phyloP scores from a whole-genome alignment of 1,284 basidiomycete genomes.

The Boletellus sp. region DNA sequence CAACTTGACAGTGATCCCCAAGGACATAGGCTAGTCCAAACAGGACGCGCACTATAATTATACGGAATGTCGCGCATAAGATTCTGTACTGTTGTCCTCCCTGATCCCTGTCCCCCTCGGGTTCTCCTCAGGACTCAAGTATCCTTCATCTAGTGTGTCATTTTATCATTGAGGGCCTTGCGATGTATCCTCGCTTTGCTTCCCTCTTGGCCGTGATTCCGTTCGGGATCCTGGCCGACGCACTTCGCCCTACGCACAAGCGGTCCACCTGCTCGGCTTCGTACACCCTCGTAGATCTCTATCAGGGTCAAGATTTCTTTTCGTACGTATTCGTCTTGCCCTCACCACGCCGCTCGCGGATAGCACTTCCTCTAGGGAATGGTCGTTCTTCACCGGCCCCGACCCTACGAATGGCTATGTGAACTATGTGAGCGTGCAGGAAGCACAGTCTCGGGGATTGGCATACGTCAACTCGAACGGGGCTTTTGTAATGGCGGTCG shows the following conservation, averaged over 20 bases:
- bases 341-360: not conserved
- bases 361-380: conserved; percentile 41
- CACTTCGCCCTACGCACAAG: not conserved
- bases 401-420: conserved; percentile 71
- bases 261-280: too few relatives aligned
- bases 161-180: not conserved
- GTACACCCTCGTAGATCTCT: conserved; percentile 16
- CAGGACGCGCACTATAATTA: too few relatives aligned
- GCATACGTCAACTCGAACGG: conserved; percentile 52
- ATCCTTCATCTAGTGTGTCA: not conserved
- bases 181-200: conserved; percentile 5
- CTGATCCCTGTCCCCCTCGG: not conserved
- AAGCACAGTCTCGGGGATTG: conserved; percentile 49
- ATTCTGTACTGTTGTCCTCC: too few relatives aligned
- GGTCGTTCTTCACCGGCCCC: conserved; percentile 54
- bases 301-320: conserved; percentile 21
- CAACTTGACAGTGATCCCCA: too few relatives aligned
- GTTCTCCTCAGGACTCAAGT: not conserved
- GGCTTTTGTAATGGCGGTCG: conserved; percentile 58
- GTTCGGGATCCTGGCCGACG: conserved; percentile 2
- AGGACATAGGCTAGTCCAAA: too few relatives aligned
- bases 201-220: conserved; percentile 3
- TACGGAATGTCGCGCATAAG: not conserved
- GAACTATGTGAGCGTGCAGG: conserved; percentile 45
- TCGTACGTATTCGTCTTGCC: conserved; percentile 12